These are phyloP conservation scores for Hanseniaspora mollemarum DNA, from an alignment of 805 yeast species.

Conservation along the genomic window DNA sequence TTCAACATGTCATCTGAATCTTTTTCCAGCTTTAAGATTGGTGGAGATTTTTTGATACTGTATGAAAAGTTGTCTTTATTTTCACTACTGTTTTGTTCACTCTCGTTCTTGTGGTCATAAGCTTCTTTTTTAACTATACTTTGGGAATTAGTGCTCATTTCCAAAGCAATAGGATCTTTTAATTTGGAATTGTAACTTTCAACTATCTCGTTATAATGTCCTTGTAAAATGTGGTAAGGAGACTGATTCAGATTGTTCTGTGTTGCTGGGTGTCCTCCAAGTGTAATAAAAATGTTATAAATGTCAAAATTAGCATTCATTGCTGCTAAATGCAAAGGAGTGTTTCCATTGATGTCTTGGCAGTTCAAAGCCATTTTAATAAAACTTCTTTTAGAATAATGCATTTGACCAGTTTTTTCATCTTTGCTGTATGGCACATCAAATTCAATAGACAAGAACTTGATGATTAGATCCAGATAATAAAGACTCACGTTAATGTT, in stretches of 20 bases:
- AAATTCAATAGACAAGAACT: slow-evolving; percentile 28
- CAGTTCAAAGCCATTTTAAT: slow-evolving; percentile 55
- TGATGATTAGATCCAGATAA: slow-evolving; percentile 43
- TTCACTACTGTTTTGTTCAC: not conserved
- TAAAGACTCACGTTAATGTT: slow-evolving; percentile 40
- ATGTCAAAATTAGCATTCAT: slow-evolving; percentile 27
- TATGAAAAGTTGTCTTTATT: not conserved
- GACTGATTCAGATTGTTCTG: slow-evolving; percentile 27
- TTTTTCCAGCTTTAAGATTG: slow-evolving; percentile 11
- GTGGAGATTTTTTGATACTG: not conserved
- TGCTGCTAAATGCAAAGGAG: slow-evolving; percentile 70
- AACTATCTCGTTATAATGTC: not conserved
- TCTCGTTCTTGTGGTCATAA: not conserved
- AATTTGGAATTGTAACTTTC: not conserved
- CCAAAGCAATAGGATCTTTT: too few species aligned
- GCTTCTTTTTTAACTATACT: not conserved
- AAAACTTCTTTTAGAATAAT: slow-evolving; percentile 29
- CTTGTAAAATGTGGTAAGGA: slow-evolving; percentile 23
- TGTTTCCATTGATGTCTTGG: slow-evolving; percentile 73
- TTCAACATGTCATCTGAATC: not conserved
- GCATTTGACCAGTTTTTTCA: slow-evolving; percentile 22
- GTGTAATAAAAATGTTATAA: slow-evolving; percentile 26
- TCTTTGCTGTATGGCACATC: not conserved
- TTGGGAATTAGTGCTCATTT: not conserved
- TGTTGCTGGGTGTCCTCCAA: slow-evolving; percentile 28